phyloP scores from a whole-genome alignment of 345 rosid species.

The Dovyalis caffra region DNA sequence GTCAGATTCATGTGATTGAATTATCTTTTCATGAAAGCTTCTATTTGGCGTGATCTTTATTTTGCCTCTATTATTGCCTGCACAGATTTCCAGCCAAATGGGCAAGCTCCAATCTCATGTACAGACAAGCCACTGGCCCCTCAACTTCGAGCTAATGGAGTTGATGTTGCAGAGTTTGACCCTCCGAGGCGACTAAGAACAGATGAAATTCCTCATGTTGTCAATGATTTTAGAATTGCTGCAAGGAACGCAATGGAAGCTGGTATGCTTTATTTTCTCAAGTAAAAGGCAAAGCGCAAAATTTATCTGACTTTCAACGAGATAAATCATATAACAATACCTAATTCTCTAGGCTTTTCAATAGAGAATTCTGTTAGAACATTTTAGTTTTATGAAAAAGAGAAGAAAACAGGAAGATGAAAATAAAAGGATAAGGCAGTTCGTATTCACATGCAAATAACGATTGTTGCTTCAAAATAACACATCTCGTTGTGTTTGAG shows the following conservation, averaged over 20 bases:
- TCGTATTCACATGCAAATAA: too few species aligned
- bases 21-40: neutral
- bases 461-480: too few species aligned
- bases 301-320: too few species aligned
- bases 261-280: constrained; percentile 33
- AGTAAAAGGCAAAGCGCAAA: too few species aligned
- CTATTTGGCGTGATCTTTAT: too few species aligned
- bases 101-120: constrained; percentile 60
- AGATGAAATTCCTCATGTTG: constrained; percentile 65
- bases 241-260: constrained; percentile 81
- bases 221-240: constrained; percentile 66
- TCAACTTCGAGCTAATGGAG: constrained; percentile 40
- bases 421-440: too few species aligned
- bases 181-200: constrained; percentile 58
- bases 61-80: neutral
- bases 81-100: constrained; percentile 60
- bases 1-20: neutral
- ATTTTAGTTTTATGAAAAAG: too few species aligned
- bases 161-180: constrained; percentile 39
- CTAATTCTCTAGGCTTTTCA: too few species aligned
- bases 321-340: too few species aligned
- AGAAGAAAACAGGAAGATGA: too few species aligned
- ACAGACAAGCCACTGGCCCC: constrained; percentile 55
- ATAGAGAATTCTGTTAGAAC: too few species aligned
- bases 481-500: too few species aligned